Base-by-base conservation (phyloP, 23 red algal species). In the Gracilaria gracilis region DNA sequence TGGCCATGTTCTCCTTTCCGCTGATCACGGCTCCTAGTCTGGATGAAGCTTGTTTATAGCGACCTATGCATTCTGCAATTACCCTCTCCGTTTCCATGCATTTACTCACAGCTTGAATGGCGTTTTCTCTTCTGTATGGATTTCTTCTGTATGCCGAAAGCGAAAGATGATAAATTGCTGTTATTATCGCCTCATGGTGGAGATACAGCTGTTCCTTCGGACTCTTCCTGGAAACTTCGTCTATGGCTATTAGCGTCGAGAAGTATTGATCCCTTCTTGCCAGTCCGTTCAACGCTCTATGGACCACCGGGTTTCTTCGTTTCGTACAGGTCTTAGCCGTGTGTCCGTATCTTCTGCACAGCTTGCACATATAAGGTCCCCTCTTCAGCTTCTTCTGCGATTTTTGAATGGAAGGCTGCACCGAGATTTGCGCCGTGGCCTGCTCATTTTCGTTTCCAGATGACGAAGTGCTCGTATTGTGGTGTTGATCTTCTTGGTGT, bases 291-390 rank as follows among this genome's bases (percentile, higher is more conserved):
- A 51, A 31, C 9, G 46, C 9, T 39, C 34, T 50, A 2, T 31
- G 46, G 1, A 49, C 4, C 14, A 20, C 6, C 3, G 23, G 23
- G 9, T 77, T 77, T n/a, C 67, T n/a, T 4, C 72, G 72, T 20
- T 77, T 77, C 0, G 20, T 77, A 37, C 72, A 77, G 5, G 72
- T 77, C 20, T 77, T 77, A 0, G 72, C 39, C 0, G 72, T 77
- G 27, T 77, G 72, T 27, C 72, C 72, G 23, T 49, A 77, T 15
- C 72, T 42, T 29, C 34, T 46, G 25, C 72, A 77, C 24, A 77
- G 27, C 34, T 77, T 77, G 39, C 72, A 77, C 72, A 77, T 77
- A 34, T 77, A 77, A 2, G 72, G 72, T 14, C 72, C 72, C 39
- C 72, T n/a, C 46, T 77, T 77, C 5, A 50, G 72, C 46, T 23